Percentiles rank a stretch among this genome's conserved stretches.
phyloP scores from a whole-genome alignment of 2,329 filamentous ascomycete genomes.

The Fusarium humuli region DNA sequence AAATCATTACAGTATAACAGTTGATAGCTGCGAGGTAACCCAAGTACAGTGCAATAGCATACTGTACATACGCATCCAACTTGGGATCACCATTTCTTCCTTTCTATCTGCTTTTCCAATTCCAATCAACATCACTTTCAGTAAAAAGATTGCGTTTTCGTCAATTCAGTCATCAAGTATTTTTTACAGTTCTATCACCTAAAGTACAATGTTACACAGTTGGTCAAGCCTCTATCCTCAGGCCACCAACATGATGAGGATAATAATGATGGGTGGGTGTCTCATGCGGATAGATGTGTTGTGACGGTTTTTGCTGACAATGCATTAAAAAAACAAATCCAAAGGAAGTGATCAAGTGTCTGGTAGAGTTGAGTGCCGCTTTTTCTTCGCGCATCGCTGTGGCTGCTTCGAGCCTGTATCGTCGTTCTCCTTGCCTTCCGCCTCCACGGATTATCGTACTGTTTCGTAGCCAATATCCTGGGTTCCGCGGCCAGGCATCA shows the following conservation, averaged over 20 bases:
- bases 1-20: background rate
- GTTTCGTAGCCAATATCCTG: conserved; percentile 5
- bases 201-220: conserved; percentile 45
- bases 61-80: background rate
- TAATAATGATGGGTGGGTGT: conserved; percentile 9
- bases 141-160: background rate
- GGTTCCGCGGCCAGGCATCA: conserved; percentile 12
- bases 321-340: conserved; percentile 43
- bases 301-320: conserved; percentile 33
- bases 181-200: conserved; percentile 46
- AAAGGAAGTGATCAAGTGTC: conserved; percentile 41
- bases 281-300: conserved; percentile 1
- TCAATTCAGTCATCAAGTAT: conserved; percentile 10
- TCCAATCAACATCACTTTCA: background rate
- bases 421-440: conserved; percentile 5
- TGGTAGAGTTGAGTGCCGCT: conserved; percentile 48
- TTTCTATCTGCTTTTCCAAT: conserved; percentile 26
- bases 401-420: conserved; percentile 21
- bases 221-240: conserved; percentile 26
- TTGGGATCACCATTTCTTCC: background rate
- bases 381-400: conserved; percentile 33
- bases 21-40: background rate
- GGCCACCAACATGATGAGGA: conserved; percentile 34
- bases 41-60: background rate
- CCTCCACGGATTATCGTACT: conserved; percentile 5